Evolutionary conservation across 2,329 filamentous ascomycete genomes (phyloP), one percentile per base, ranked within the genome.

Genomic region (Ophioceras dolichostomum): DNA sequence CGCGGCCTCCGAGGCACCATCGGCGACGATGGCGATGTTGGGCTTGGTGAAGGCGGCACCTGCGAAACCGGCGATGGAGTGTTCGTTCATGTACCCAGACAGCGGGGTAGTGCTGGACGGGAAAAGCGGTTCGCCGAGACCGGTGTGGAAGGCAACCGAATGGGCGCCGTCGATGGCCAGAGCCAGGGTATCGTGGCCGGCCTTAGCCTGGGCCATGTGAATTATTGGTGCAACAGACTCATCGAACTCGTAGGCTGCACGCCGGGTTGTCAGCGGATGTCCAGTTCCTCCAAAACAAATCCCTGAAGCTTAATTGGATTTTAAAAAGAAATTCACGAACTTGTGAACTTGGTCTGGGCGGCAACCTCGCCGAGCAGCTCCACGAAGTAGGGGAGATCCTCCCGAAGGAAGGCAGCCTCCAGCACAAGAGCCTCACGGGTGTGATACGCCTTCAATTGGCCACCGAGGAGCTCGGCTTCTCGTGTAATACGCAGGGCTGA

Each of bases 341-440:
- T 70, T 47, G 79, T 77, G 61, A 85, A 98, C 66, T 86, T 91
- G 50, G 89, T 94, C 64, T 84, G 69, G 43, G 81, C 79, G 54
- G 91, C 72, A 52, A 95, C 83, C 70, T 98, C 93, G 55, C 82
- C 86, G 50, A 98, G 75, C 47, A 98, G 73, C 70, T 98, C 91
- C 54, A 87, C 77, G 62, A 94, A 98, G 76, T 96, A 98, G 49
- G 91, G 91, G 49, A 98, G 78, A 60, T 98, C 88, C 59, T 91
- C 79, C 58, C 86, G 79, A 49, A 98, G 77, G 73, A 98, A 98
- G 68, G 83, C 94, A 59, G 91, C 85, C 63, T 89, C 80, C 54
- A 98, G 68, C 42, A 98, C 78, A 45, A 98, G 68, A 57, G 87
- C 87, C 71, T 98, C 91, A 57, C 89, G 83, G 52, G 86, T 88